These are phyloP conservation scores for Gymnopilus junonius DNA, from an alignment of 768 basidiomycete genomes.

Conservation along the genomic window DNA sequence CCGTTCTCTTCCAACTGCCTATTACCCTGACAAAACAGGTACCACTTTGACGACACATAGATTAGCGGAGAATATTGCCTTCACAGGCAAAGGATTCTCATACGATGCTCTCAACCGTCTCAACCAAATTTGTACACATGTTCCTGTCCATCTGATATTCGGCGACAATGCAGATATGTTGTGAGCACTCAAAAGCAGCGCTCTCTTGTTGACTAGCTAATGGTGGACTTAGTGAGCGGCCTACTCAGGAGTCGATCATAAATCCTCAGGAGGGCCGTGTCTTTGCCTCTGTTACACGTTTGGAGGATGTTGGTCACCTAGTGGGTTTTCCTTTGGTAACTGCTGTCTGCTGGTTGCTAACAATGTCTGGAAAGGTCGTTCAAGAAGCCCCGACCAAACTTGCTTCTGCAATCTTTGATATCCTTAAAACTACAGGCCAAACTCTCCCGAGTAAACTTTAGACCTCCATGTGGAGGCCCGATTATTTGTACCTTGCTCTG, in stretches of 20 bases:
- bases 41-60: constrained; percentile 32
- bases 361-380: constrained; percentile 21
- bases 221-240: constrained; percentile 21
- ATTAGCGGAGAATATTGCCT: constrained; percentile 29
- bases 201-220: neutral
- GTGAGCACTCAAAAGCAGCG: constrained; percentile 21
- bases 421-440: constrained; percentile 1
- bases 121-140: constrained; percentile 29
- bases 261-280: constrained; percentile 28
- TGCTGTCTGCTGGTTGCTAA: neutral
- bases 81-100: constrained; percentile 25
- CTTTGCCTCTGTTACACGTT: constrained; percentile 29
- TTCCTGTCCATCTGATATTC: constrained; percentile 35
- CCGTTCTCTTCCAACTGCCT: constrained; percentile 30
- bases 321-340: constrained; percentile 18
- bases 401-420: constrained; percentile 25
- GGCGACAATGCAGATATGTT: constrained; percentile 36
- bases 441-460: constrained; percentile 17
- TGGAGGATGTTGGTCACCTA: constrained; percentile 35
- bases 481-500: constrained; percentile 4
- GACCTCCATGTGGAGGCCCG: neutral
- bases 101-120: constrained; percentile 30
- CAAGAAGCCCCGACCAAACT: constrained; percentile 33
- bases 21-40: constrained; percentile 30
- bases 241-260: constrained; percentile 30